phyloP scores from a whole-genome alignment of 208 protist genomes.

The Crithidia brevicula region DNA sequence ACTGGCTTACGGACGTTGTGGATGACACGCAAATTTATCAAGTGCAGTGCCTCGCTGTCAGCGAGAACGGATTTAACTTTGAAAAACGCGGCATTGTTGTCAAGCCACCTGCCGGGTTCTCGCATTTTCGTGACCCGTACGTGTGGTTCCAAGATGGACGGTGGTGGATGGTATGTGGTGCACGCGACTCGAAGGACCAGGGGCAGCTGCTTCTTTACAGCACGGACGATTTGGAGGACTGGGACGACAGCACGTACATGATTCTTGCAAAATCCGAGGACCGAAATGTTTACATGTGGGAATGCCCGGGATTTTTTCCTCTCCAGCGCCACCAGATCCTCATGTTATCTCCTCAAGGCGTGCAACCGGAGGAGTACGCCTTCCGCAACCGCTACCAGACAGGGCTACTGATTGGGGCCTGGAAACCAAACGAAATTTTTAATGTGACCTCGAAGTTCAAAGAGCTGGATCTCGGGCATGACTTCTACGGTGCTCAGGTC shows the following conservation, averaged over 20 bases:
- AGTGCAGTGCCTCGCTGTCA: conserved; percentile 72
- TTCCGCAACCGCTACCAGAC: conserved; percentile 51
- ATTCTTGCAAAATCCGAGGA: conserved; percentile 60
- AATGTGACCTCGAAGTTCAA: conserved; percentile 39
- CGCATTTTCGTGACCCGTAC: conserved; percentile 54
- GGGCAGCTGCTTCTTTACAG: conserved; percentile 68
- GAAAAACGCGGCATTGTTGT: conserved; percentile 72
- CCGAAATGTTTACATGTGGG: conserved; percentile 65
- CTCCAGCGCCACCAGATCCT: conserved; percentile 36
- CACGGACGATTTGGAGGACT: conserved; percentile 71
- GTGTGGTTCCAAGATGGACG: conserved; percentile 60
- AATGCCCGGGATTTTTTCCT: conserved; percentile 53
- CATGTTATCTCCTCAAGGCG: conserved; percentile 47
- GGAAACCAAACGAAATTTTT: conserved; percentile 48
- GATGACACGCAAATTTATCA: conserved; percentile 59
- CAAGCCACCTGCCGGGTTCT: conserved; percentile 66
- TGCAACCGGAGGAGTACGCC: conserved; percentile 33
- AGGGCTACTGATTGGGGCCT: conserved; percentile 45
- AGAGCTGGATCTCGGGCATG: conserved; percentile 48
- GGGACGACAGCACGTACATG: conserved; percentile 67
- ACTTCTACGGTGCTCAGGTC: conserved; percentile 55
- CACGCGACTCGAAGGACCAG: conserved; percentile 57
- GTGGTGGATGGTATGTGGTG: conserved; percentile 73
- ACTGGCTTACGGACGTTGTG: conserved; percentile 51
- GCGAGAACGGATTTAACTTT: conserved; percentile 69